These are phyloP conservation scores for Abrus precatorius DNA, from an alignment of 306 rosid species.

Conservation along the genomic window DNA sequence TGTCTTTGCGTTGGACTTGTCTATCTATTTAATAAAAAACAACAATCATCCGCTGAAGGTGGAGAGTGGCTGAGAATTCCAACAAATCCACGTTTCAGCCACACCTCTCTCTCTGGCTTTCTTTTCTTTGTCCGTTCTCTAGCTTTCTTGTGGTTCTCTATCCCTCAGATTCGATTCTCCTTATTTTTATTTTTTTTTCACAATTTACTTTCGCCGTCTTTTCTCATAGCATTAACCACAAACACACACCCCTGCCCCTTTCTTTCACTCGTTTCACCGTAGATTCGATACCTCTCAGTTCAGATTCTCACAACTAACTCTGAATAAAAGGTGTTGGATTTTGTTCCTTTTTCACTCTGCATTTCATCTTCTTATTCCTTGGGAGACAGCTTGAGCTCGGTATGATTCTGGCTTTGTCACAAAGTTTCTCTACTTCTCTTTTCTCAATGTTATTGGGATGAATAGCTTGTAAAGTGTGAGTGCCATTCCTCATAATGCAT, in stretches of 20 bases:
- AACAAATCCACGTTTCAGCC: constrained; percentile 35
- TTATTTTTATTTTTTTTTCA: background rate
- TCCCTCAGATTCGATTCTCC: constrained; percentile 54
- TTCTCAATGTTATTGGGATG: background rate
- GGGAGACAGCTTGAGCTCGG: constrained; percentile 37
- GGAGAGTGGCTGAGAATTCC: constrained; percentile 28
- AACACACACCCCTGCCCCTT: background rate
- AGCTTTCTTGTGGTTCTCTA: constrained; percentile 53
- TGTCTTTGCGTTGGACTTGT: background rate
- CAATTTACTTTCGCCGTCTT: constrained; percentile 11
- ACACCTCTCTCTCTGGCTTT: constrained; percentile 29
- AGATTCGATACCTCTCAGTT: background rate
- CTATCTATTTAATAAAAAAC: background rate
- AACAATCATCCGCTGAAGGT: background rate
- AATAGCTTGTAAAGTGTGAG: background rate
- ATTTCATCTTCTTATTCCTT: too few relatives aligned
- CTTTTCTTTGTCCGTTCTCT: constrained; percentile 41
- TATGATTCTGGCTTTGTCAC: constrained; percentile 38
- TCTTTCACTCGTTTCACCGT: constrained; percentile 1
- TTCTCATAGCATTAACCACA: background rate
- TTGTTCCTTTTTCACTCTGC: background rate
- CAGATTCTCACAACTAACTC: constrained; percentile 5
- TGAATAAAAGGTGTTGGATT: constrained; percentile 14
- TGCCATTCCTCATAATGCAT: background rate
- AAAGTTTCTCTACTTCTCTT: background rate